Conservation (phyloP, 2,329 filamentous ascomycete genomes). For the Acephala macrosclerotiorum region DNA sequence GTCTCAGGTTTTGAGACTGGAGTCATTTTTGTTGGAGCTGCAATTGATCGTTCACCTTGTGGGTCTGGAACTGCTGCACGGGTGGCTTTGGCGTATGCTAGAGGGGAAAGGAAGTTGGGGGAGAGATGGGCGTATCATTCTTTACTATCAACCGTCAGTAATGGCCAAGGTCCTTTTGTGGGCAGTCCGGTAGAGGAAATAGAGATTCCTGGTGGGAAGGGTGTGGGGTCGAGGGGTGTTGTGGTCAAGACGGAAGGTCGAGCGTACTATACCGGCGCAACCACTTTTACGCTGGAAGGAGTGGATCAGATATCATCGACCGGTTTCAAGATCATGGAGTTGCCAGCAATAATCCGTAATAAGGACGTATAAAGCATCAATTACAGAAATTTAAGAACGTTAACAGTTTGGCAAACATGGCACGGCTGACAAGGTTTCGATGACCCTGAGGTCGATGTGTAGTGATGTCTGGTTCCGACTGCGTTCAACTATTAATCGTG, state of each 20-base stretch:
- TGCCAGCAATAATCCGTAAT: neutral
- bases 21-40: neutral
- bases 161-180: neutral
- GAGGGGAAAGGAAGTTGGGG: neutral
- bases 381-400: too few relatives aligned
- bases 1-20: neutral
- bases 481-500: too few relatives aligned
- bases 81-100: neutral
- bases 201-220: neutral
- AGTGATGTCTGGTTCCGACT: too few relatives aligned
- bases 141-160: neutral
- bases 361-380: neutral
- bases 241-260: neutral
- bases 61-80: neutral
- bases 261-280: neutral
- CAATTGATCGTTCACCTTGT: neutral
- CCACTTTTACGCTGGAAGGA: neutral
- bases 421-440: too few relatives aligned
- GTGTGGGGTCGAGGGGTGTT: neutral
- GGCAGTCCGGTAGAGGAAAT: neutral
- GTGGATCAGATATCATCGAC: neutral
- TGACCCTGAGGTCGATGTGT: too few relatives aligned
- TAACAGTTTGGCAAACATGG: too few relatives aligned
- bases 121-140: constrained; percentile 2
- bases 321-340: neutral